These are phyloP conservation scores for Penicillium italicum DNA, from an alignment of 2,329 filamentous ascomycete species.

Conservation along the genomic window DNA sequence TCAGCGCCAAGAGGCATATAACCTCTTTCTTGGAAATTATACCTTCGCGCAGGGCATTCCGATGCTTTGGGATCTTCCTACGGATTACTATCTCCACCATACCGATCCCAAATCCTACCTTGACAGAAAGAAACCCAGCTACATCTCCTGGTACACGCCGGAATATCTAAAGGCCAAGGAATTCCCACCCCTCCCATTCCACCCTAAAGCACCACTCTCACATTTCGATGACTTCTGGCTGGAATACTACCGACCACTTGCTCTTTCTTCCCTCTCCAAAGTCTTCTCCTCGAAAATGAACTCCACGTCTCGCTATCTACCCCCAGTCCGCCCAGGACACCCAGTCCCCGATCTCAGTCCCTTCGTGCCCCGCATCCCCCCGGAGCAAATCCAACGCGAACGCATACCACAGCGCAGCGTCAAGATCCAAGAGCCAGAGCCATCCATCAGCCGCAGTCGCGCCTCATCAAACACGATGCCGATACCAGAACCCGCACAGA, in stretches of 20 bases:
- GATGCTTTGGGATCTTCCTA: slow-evolving; percentile 93
- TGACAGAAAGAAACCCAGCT: slow-evolving; percentile 61
- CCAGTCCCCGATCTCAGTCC: slow-evolving; percentile 78
- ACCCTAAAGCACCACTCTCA: slow-evolving; percentile 35
- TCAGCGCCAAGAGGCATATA: slow-evolving; percentile 97
- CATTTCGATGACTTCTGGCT: slow-evolving; percentile 94
- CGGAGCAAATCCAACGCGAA: slow-evolving; percentile 57
- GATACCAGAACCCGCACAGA: slow-evolving; percentile 21
- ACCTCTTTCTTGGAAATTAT: slow-evolving; percentile 94
- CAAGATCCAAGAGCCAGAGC: slow-evolving; percentile 66
- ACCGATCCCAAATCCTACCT: slow-evolving; percentile 73
- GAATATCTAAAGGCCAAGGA: slow-evolving; percentile 62
- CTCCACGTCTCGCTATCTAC: slow-evolving; percentile 78
- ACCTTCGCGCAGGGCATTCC: slow-evolving; percentile 82
- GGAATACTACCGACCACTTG: slow-evolving; percentile 89
- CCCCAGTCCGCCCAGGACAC: slow-evolving; percentile 61
- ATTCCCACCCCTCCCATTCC: slow-evolving; percentile 48
- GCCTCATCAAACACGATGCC: slow-evolving; percentile 30
- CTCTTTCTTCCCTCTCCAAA: slow-evolving; percentile 83
- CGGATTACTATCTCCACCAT: slow-evolving; percentile 95
- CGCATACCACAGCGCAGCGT: slow-evolving; percentile 54
- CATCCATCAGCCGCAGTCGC: slow-evolving; percentile 46
- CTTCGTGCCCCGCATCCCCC: slow-evolving; percentile 69
- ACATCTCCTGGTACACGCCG: slow-evolving; percentile 86
- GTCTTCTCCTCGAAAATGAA: slow-evolving; percentile 93